Conservation (phyloP, 768 basidiomycete genomes). For the Neoboletus magnificus region DNA sequence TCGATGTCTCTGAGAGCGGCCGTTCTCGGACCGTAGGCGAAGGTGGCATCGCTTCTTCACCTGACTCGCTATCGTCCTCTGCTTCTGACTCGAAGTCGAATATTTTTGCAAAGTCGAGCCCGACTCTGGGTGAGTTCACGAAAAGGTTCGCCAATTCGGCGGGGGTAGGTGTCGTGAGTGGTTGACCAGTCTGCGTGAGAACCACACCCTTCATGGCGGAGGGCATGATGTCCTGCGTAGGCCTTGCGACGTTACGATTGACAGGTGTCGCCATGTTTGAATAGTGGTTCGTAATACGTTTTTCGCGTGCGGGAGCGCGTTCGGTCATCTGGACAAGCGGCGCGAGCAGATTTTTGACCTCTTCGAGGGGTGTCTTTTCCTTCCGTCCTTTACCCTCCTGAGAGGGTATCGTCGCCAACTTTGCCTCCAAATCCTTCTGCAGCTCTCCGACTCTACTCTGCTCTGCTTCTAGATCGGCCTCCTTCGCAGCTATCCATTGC, state of each 20-base stretch:
- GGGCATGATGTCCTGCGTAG: constrained; percentile 25
- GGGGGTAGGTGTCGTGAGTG: constrained; percentile 67
- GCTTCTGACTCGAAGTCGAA: constrained; percentile 55
- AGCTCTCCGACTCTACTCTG: constrained; percentile 46
- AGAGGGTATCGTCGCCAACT: constrained; percentile 44
- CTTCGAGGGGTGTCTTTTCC: constrained; percentile 64
- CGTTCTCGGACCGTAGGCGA: constrained; percentile 48
- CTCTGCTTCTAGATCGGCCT: constrained; percentile 53
- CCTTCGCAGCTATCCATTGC: constrained; percentile 47
- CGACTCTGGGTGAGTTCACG: constrained; percentile 64
- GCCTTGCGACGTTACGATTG: constrained; percentile 34
- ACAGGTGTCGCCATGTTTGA: constrained; percentile 49
- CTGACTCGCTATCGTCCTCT: constrained; percentile 30
- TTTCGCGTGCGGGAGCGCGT: constrained; percentile 23
- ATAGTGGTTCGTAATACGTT: constrained; percentile 12
- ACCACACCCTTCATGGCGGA: constrained; percentile 78
- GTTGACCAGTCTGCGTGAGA: constrained; percentile 74
- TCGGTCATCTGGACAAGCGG: constrained; percentile 42
- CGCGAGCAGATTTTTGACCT: constrained; percentile 67
- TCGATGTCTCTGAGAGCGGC: constrained; percentile 28
- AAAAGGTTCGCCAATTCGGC: constrained; percentile 65
- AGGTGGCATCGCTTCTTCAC: constrained; percentile 35
- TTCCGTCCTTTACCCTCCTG: constrained; percentile 38
- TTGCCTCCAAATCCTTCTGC: constrained; percentile 49
- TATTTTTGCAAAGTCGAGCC: constrained; percentile 73